Percentiles rank a stretch among this genome's conserved stretches.
Conservation (phyloP, 805 yeast genomes). For the Wickerhamomyces bovis region DNA sequence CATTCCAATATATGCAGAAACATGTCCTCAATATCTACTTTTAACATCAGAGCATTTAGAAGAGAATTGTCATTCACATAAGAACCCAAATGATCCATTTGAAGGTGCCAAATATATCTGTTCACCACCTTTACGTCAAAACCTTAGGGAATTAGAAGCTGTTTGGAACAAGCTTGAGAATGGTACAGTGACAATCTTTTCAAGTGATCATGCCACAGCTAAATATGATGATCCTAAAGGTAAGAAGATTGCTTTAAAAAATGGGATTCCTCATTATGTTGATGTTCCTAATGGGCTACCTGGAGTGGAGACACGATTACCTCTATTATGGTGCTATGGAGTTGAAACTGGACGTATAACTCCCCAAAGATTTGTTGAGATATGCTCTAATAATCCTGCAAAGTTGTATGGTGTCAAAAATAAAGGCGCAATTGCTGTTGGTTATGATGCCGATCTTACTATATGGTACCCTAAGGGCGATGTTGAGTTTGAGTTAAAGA, state of each 20-base stretch:
- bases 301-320: constrained; percentile 43
- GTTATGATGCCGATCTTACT: constrained; percentile 43
- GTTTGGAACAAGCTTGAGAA: constrained; percentile 41
- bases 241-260: constrained; percentile 35
- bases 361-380: constrained; percentile 38
- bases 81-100: constrained; percentile 28
- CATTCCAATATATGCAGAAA: constrained; percentile 41
- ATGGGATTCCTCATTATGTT: constrained; percentile 36
- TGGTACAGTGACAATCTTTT: constrained; percentile 41
- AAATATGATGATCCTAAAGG: constrained; percentile 36
- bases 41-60: constrained; percentile 34
- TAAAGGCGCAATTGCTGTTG: constrained; percentile 40
- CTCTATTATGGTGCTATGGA: constrained; percentile 38
- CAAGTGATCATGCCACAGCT: constrained; percentile 43
- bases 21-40: constrained; percentile 45
- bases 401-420: constrained; percentile 36
- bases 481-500: constrained; percentile 23
- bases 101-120: constrained; percentile 46
- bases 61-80: constrained; percentile 22
- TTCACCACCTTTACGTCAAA: constrained; percentile 43
- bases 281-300: constrained; percentile 44
- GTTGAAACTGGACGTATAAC: constrained; percentile 35
- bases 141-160: constrained; percentile 32
- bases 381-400: constrained; percentile 41
- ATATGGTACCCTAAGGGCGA: constrained; percentile 40